These are phyloP conservation scores for Zanthoxylum bungeanum DNA, from an alignment of 345 rosid genomes.

Conservation along the genomic window DNA sequence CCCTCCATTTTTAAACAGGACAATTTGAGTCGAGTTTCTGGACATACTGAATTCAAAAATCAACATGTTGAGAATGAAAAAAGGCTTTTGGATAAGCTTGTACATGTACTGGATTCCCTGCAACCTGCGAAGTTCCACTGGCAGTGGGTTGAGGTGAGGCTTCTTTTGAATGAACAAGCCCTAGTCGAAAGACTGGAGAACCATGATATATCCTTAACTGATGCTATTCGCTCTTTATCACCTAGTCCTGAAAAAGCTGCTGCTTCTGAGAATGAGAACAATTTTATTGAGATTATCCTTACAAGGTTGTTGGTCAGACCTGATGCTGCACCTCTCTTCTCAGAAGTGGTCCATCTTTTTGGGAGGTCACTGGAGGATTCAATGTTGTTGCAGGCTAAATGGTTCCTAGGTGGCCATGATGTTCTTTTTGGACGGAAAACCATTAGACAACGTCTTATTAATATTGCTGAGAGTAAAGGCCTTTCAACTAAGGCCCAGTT, in stretches of 20 bases:
- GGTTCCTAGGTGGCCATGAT: constrained; percentile 88
- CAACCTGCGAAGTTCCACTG: constrained; percentile 99
- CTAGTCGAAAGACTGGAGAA: constrained; percentile 78
- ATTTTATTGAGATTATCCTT: constrained; percentile 79
- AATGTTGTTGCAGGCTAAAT: constrained; percentile 88
- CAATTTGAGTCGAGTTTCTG: constrained; percentile 41
- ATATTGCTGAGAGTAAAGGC: constrained; percentile 74
- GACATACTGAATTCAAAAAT: constrained; percentile 48
- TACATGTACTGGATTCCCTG: constrained; percentile 66
- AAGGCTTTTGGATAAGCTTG: constrained; percentile 82
- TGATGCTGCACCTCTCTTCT: constrained; percentile 91
- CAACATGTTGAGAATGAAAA: constrained; percentile 51
- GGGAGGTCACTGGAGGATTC: constrained; percentile 94
- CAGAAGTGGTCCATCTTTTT: constrained; percentile 92
- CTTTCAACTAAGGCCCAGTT: constrained; percentile 71
- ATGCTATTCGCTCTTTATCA: constrained; percentile 71
- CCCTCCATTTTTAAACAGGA: constrained; percentile 43
- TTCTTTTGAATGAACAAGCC: constrained; percentile 95
- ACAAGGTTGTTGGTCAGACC: constrained; percentile 96
- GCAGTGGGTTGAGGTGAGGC: constrained; percentile 99
- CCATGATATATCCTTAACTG: constrained; percentile 65
- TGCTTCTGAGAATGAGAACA: constrained; percentile 89
- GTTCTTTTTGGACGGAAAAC: constrained; percentile 92
- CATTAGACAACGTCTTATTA: constrained; percentile 74
- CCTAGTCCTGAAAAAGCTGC: constrained; percentile 65